Percentiles rank a stretch among this genome's conserved stretches.
Conservation (phyloP, 2,329 filamentous ascomycete species). For the Exophiala mesophila region DNA sequence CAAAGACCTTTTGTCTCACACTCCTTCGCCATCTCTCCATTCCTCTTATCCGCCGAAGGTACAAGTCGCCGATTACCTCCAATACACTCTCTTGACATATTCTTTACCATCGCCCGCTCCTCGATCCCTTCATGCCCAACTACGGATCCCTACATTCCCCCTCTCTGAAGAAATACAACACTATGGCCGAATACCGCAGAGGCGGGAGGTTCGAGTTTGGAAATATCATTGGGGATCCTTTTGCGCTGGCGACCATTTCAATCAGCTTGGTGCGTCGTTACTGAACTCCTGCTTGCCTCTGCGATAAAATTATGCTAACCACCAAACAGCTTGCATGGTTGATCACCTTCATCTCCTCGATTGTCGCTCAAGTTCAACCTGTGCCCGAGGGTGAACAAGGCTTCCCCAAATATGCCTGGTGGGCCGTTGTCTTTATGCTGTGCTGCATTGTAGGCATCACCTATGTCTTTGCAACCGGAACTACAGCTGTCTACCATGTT, state of each 20-base stretch:
- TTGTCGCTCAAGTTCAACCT: slow-evolving; percentile 62
- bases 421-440: slow-evolving; percentile 79
- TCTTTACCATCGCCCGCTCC: slow-evolving; percentile 1
- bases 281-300: neutral
- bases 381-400: slow-evolving; percentile 34
- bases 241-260: slow-evolving; percentile 88
- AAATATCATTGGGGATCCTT: slow-evolving; percentile 93
- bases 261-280: slow-evolving; percentile 71
- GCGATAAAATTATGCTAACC: slow-evolving; percentile 18
- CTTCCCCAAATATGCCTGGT: slow-evolving; percentile 90
- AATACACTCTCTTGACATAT: too few species aligned
- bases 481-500: slow-evolving; percentile 82
- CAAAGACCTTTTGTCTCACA: slow-evolving; percentile 13
- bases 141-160: slow-evolving; percentile 70
- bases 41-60: too few species aligned
- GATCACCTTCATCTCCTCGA: slow-evolving; percentile 81
- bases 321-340: slow-evolving; percentile 87
- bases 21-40: slow-evolving; percentile 5
- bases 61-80: too few species aligned
- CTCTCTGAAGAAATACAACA: slow-evolving; percentile 61
- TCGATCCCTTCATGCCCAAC: slow-evolving; percentile 56
- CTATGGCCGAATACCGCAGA: slow-evolving; percentile 32
- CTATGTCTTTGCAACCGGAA: slow-evolving; percentile 77
- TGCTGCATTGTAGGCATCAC: slow-evolving; percentile 76
- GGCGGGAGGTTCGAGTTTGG: slow-evolving; percentile 60